A percentile compares a stretch with the other conserved stretches of the same genome.
These are phyloP conservation scores for Globisporangium iwayamae DNA, from an alignment of 352 stramenopile genomes.

Conservation along the genomic window DNA sequence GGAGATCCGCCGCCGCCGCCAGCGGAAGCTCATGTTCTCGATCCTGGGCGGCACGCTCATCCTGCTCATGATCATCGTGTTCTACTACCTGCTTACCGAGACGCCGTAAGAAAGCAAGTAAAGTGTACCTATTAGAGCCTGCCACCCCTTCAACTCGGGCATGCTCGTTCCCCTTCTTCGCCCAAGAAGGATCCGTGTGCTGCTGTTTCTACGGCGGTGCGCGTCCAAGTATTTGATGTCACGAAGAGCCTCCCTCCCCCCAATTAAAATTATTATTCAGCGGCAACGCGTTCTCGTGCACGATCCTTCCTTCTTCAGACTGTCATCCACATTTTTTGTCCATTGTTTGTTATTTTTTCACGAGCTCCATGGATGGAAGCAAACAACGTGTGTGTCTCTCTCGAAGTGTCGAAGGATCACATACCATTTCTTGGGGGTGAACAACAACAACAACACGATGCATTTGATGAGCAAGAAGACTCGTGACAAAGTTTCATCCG, in stretches of 20 bases:
- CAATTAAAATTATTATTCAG: neutral
- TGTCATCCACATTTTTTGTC: too few relatives aligned
- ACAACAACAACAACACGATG: too few relatives aligned
- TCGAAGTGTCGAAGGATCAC: too few relatives aligned
- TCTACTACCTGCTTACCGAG: constrained; percentile 75
- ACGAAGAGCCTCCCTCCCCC: neutral
- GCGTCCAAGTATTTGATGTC: neutral
- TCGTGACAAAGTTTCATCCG: too few relatives aligned
- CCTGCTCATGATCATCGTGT: constrained; percentile 70
- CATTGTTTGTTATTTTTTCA: too few relatives aligned
- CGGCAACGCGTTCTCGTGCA: neutral
- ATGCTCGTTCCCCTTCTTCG: neutral
- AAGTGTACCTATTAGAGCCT: neutral
- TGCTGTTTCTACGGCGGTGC: neutral
- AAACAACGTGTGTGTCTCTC: too few relatives aligned
- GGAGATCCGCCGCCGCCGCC: constrained; percentile 48
- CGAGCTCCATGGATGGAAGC: too few relatives aligned
- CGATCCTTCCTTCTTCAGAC: too few relatives aligned
- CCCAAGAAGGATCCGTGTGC: neutral
- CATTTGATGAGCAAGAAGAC: too few relatives aligned
- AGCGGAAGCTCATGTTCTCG: constrained; percentile 73
- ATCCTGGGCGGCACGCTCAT: constrained; percentile 59
- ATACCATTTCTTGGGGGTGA: too few relatives aligned
- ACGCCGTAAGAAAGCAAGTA: constrained; percentile 20
- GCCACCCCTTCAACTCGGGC: neutral